Evolutionary conservation across 345 rosid species (phyloP).

Genomic region (Gossypium thurberi): DNA sequence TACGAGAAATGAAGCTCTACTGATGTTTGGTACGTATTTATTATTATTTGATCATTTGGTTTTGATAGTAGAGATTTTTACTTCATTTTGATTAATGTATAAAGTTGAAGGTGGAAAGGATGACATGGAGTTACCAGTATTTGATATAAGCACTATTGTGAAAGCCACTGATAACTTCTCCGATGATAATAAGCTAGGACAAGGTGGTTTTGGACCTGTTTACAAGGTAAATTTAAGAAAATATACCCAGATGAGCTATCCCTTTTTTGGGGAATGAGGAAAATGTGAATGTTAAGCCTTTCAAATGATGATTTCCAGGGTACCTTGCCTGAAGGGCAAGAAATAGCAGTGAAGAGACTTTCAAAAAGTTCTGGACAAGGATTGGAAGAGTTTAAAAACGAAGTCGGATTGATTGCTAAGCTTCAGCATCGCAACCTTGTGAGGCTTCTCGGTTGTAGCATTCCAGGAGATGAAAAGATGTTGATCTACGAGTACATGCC

Average conservation of each 20-base stretch:
- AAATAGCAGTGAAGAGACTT: conserved; percentile 36
- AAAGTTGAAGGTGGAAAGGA: conserved; percentile 6
- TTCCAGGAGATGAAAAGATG: conserved; percentile 6
- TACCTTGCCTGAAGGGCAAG: conserved; percentile 22
- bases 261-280: not conserved
- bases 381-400: conserved; percentile 4
- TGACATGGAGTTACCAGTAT: conserved; percentile 26
- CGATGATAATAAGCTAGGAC: conserved; percentile 23
- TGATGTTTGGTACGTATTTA: not conserved
- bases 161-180: conserved; percentile 28
- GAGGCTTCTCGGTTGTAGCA: conserved; percentile 6
- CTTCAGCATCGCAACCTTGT: conserved; percentile 14
- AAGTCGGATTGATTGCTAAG: conserved; percentile 6
- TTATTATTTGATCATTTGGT: not conserved
- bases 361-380: conserved; percentile 26
- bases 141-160: conserved; percentile 21
- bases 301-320: conserved; percentile 19
- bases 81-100: not conserved
- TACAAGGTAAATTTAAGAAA: conserved; percentile 26
- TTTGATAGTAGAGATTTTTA: not conserved
- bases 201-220: conserved; percentile 40
- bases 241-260: not conserved
- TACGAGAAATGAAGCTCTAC: not conserved
- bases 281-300: not conserved
- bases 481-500: conserved; percentile 11